Evolutionary conservation across 176 grass and related monocot genomes (phyloP).

Genomic region (Chloris gayana): DNA sequence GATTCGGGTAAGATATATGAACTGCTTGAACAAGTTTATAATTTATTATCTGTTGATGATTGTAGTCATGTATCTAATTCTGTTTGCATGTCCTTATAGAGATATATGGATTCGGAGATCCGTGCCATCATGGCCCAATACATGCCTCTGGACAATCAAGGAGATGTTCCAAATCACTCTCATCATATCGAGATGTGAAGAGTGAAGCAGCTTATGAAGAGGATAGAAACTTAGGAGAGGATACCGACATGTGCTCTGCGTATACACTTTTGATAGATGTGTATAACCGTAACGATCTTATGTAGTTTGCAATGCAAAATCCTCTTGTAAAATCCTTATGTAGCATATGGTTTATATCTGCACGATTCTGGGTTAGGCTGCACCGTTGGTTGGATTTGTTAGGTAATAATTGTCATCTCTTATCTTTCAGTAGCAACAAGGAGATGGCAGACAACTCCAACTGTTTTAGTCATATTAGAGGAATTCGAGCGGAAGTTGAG

Average conservation of each 20-base stretch:
- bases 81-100: constrained; percentile 38
- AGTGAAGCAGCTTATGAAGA: background rate
- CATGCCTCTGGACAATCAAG: constrained; percentile 84
- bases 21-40: background rate
- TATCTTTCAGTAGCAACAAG: constrained; percentile 9
- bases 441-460: background rate
- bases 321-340: constrained; percentile 36
- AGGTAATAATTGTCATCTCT: background rate
- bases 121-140: constrained; percentile 90
- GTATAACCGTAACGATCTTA: background rate
- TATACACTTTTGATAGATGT: constrained; percentile 17
- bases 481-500: background rate
- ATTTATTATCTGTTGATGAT: background rate
- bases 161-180: constrained; percentile 53
- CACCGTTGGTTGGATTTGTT: too few species aligned
- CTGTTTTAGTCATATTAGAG: background rate
- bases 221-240: constrained; percentile 9
- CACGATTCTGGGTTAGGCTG: too few species aligned
- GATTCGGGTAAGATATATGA: constrained; percentile 64
- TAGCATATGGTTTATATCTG: too few species aligned
- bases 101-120: constrained; percentile 92
- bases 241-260: background rate
- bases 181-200: constrained; percentile 64
- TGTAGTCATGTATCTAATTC: constrained; percentile 24
- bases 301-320: background rate